Base-by-base conservation (phyloP, 345 rosid genomes). In the Noccaea bulbosa region DNA sequence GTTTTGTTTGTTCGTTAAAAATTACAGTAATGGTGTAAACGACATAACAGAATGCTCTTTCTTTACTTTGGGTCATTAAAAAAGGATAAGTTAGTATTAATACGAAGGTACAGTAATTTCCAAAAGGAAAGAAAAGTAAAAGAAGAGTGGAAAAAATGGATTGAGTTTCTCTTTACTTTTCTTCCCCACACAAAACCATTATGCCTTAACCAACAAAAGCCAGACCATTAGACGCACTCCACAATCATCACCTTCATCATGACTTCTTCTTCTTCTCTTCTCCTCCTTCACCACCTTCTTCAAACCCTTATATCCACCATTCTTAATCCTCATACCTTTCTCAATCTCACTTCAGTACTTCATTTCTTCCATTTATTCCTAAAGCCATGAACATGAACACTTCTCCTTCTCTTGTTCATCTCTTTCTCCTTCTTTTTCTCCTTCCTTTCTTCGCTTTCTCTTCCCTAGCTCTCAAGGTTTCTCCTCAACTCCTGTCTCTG, bases 401-500 rank as follows among this genome's bases (percentile, higher is more conserved):
- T 77, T 80, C 60, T 71, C 74, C 50, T 43, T 65, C 68, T 65
- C 81, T 53, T 66, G 40, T 51, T 53, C 74, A 40, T 53, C 37
- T 41, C 10, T 20, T 62, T 38, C 43, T 51, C 12, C 40, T 66
- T 15, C 32, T 71, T 43, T 63, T 77, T 72, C 30, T 38, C 71
- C 76, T 57, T 77, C 74, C 70, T 69, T 72, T 77, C 70, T 34
- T 32, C 58, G 0, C 64, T 72, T 84, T 81, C 48, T 69, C 65
- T 80, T 79, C 41, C 73, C 78, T 11, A 70, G 72, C 75, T 20
- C 66, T 76, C 43, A 71, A 77, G 44, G 65, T 70, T 50, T 87
- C 92, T 67, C 93, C 78, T 65, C 84, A 84, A 5, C 86, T 95
- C 47, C 11, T 66, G 7, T 83, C 98, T 50, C 96, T 92, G 61